Evolutionary conservation across 148 eudicot genomes (phyloP).

Genomic region (Rheum nobile): DNA sequence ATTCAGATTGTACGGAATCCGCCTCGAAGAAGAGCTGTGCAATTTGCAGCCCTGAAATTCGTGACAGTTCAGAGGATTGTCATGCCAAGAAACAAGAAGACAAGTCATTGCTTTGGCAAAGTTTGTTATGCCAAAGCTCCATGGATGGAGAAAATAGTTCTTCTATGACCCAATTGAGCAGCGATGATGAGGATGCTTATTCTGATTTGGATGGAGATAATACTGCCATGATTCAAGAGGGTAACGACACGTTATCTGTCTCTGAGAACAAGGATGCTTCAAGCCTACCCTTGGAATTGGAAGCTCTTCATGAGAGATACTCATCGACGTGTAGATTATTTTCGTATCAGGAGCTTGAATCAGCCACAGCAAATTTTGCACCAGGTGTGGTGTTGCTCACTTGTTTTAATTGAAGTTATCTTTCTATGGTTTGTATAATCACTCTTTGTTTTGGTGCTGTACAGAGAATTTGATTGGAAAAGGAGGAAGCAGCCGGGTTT

Average conservation of each 20-base stretch:
- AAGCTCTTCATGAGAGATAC: slow-evolving; percentile 61
- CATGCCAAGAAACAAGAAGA: not conserved
- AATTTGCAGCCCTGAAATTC: slow-evolving; percentile 33
- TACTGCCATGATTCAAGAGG: slow-evolving; percentile 45
- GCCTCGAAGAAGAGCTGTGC: slow-evolving; percentile 31
- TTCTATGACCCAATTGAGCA: slow-evolving; percentile 12
- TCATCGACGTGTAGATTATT: slow-evolving; percentile 60
- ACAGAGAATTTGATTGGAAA: slow-evolving; percentile 81
- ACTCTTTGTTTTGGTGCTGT: slow-evolving; percentile 9
- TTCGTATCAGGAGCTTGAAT: slow-evolving; percentile 52
- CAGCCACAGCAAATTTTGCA: slow-evolving; percentile 55
- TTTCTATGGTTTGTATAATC: not conserved
- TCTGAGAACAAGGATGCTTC: slow-evolving; percentile 18
- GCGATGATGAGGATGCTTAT: slow-evolving; percentile 17
- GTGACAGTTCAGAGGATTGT: not conserved
- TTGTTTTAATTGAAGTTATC: not conserved
- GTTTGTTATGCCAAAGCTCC: slow-evolving; percentile 28
- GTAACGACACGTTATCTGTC: slow-evolving; percentile 11
- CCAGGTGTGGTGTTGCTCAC: slow-evolving; percentile 31
- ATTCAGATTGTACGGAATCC: slow-evolving; percentile 9
- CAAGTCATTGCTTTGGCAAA: slow-evolving; percentile 20
- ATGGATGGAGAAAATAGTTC: slow-evolving; percentile 24
- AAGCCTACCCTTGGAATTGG: slow-evolving; percentile 34
- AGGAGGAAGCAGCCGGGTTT: slow-evolving; percentile 89
- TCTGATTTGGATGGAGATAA: slow-evolving; percentile 35